Evolutionary conservation across 1,284 basidiomycete species (phyloP), one percentile per base, ranked within the genome.

Genomic region (Cutaneotrichosporon spelunceum): DNA sequence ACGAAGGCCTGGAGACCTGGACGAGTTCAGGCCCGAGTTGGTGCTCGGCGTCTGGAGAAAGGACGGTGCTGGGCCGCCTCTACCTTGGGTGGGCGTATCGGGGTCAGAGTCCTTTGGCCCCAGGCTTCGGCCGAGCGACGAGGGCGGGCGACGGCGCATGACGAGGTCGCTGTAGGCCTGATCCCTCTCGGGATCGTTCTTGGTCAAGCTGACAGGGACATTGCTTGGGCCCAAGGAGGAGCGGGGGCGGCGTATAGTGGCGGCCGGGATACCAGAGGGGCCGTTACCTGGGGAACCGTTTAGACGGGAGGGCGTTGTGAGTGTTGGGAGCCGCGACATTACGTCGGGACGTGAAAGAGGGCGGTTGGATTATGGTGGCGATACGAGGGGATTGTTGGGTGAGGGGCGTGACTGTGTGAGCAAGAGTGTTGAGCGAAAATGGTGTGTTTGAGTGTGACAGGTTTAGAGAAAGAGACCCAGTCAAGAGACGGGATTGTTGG

Each of bases 271-370:
- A 39, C 74, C 73, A 29, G 71, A 42, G 2, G 56, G 68, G 0
- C 59, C 26, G 26, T 59, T 61, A 3, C 67, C 66, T 19, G 70
- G 68, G 24, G 70, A 65, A 1, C 66, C 61, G 13, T 63, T 68
- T 6, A 56, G 30, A 2, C 72, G 68, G 9, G 68, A 67, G 0
- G 76, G 76, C 0, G 75, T 78, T 11, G 76, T 71, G 13, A 76
- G 60, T 1, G 68, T 73, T 3, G 76, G 76, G 6, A 78, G 66
- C 14, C 73, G 71, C 4, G 76, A 78, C 74, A 74, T 75, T 42
- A 39, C 4, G 23, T 42, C 16, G 39, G 39, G 26, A 30, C 14
- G 45, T 8, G 21, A 1, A n/a, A 9, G 49, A 13, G 36, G 29
- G 48, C 30, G 14, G n/a, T 24, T 33, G 29, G n/a, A 45, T 39